These are phyloP conservation scores for Waitea zeae DNA, from an alignment of 1,284 basidiomycete genomes.

Conservation along the genomic window DNA sequence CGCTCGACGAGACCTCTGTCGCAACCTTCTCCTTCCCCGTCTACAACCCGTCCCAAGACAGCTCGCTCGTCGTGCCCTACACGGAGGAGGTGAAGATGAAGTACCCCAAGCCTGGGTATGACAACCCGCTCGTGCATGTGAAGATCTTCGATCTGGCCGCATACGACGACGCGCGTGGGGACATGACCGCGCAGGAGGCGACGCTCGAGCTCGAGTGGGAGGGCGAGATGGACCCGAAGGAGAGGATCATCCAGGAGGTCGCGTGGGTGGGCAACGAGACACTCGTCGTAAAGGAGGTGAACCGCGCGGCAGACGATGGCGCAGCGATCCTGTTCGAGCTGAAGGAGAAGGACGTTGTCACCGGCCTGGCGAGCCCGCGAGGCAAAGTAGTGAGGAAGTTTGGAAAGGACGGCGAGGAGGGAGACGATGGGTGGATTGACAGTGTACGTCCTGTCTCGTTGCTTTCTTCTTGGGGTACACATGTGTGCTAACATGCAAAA, in stretches of 20 bases:
- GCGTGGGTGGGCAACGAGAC: slow-evolving; percentile 68
- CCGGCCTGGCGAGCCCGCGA: slow-evolving; percentile 5
- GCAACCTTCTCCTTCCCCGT: slow-evolving; percentile 77
- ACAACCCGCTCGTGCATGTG: slow-evolving; percentile 77
- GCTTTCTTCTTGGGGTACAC: slow-evolving; percentile 1
- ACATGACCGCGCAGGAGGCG: slow-evolving; percentile 21
- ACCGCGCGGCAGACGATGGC: slow-evolving; percentile 65
- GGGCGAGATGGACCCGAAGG: slow-evolving; percentile 32
- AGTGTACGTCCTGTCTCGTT: slow-evolving; percentile 26
- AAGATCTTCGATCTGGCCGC: slow-evolving; percentile 61
- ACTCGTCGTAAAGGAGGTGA: slow-evolving; percentile 79
- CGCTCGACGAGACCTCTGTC: slow-evolving; percentile 79
- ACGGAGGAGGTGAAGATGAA: slow-evolving; percentile 66
- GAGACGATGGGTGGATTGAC: slow-evolving; percentile 90
- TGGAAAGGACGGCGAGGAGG: slow-evolving; percentile 69
- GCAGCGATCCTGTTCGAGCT: slow-evolving; percentile 65
- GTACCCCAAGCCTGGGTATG: slow-evolving; percentile 85
- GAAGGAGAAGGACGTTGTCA: slow-evolving; percentile 12
- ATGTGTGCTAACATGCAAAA: not conserved
- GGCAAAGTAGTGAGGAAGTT: slow-evolving; percentile 58
- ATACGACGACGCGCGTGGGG: slow-evolving; percentile 22
- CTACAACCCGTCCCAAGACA: slow-evolving; percentile 70
- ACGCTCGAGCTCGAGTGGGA: slow-evolving; percentile 52
- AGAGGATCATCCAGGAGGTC: slow-evolving; percentile 71
- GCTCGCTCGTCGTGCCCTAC: slow-evolving; percentile 62